phyloP scores from a whole-genome alignment of 148 eudicot genomes.

The Tetragonia tetragonoides region DNA sequence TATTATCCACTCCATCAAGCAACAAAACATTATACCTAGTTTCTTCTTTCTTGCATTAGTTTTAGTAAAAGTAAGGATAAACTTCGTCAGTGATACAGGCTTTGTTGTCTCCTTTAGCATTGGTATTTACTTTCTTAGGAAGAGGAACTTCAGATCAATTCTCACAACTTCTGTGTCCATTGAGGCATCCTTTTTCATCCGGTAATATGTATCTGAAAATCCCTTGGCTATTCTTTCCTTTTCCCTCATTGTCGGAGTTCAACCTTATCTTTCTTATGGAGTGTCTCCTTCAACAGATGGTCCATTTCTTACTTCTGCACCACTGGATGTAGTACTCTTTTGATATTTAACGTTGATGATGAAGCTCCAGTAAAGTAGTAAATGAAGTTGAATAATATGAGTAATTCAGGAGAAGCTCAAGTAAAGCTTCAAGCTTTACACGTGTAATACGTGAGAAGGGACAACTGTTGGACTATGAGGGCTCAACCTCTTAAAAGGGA shows the following conservation, averaged over 20 bases:
- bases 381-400: background rate
- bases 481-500: background rate
- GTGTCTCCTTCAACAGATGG: background rate
- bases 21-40: background rate
- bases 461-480: background rate
- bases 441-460: background rate
- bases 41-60: background rate
- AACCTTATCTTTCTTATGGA: background rate
- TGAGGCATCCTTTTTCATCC: background rate
- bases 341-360: background rate
- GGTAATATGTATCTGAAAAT: too few species aligned
- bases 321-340: background rate
- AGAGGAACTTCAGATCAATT: background rate
- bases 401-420: background rate
- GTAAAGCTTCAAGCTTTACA: background rate
- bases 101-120: background rate
- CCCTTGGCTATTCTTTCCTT: background rate
- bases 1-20: background rate
- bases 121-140: background rate
- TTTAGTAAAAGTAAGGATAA: background rate
- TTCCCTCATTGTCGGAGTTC: background rate
- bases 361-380: background rate
- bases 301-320: background rate
- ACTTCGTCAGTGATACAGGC: background rate
- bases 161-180: background rate